These are phyloP conservation scores for Sphaerosporella brunnea DNA, from an alignment of 495 filamentous ascomycete species.

Conservation along the genomic window DNA sequence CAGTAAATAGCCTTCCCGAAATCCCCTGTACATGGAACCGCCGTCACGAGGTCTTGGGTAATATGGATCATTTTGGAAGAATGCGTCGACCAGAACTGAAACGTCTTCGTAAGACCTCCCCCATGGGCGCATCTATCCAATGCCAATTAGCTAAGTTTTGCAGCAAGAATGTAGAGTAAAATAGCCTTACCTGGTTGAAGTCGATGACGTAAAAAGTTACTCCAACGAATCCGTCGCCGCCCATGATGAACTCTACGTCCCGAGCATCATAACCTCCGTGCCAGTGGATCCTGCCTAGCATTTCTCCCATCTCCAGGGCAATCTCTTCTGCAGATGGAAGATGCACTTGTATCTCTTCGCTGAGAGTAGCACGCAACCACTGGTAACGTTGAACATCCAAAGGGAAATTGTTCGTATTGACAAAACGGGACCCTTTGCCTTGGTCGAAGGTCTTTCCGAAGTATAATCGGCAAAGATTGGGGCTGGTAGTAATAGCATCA, in stretches of 20 bases:
- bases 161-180: neutral
- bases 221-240: slow-evolving; percentile 2
- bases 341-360: neutral
- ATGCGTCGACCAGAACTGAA: slow-evolving; percentile 3
- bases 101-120: neutral
- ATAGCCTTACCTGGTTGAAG: slow-evolving; percentile 4
- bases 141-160: neutral
- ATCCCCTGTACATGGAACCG: slow-evolving; percentile 1
- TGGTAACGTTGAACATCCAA: slow-evolving; percentile 1
- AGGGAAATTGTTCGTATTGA: slow-evolving; percentile 8
- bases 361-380: neutral
- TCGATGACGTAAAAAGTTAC: slow-evolving; percentile 9
- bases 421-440: neutral
- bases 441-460: neutral
- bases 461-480: too few species aligned
- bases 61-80: slow-evolving; percentile 12
- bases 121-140: slow-evolving; percentile 7
- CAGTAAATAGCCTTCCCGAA: slow-evolving; percentile 2
- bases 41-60: slow-evolving; percentile 4
- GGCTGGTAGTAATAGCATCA: too few species aligned
- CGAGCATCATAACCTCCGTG: slow-evolving; percentile 6
- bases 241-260: slow-evolving; percentile 8
- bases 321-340: slow-evolving; percentile 8
- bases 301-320: slow-evolving; percentile 8
- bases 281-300: slow-evolving; percentile 8